These are phyloP conservation scores for Achaetomiella virescens DNA, from an alignment of 495 filamentous ascomycete genomes.

Conservation along the genomic window DNA sequence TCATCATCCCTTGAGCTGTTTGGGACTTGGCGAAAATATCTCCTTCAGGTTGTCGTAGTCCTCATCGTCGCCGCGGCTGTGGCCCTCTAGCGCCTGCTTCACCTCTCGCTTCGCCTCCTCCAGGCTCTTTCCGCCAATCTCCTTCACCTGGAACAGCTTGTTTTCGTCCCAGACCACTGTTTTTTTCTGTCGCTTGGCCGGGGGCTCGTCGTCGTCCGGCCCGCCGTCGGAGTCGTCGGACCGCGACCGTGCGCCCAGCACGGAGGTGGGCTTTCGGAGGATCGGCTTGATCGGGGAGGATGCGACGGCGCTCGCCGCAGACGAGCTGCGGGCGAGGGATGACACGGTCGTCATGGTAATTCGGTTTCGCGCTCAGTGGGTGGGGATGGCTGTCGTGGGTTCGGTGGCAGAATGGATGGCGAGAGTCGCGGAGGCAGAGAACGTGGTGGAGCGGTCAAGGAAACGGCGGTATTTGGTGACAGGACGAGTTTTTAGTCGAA, in stretches of 20 bases:
- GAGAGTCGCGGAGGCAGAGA: background rate
- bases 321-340: conserved; percentile 20
- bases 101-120: conserved; percentile 67
- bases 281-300: conserved; percentile 40
- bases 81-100: conserved; percentile 61
- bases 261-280: conserved; percentile 33
- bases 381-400: background rate
- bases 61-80: conserved; percentile 59
- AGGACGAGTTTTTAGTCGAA: background rate
- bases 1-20: conserved; percentile 24
- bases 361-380: too few relatives aligned
- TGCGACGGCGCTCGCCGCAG: conserved; percentile 15
- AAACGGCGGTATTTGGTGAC: background rate
- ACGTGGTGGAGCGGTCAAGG: background rate
- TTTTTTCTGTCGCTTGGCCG: conserved; percentile 45
- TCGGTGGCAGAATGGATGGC: background rate
- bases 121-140: conserved; percentile 40
- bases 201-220: conserved; percentile 46
- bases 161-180: conserved; percentile 69
- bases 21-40: conserved; percentile 49
- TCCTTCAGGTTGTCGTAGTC: conserved; percentile 69
- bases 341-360: conserved; percentile 31
- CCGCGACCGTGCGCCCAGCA: conserved; percentile 33
- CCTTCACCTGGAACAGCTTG: conserved; percentile 58
- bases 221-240: conserved; percentile 36